Base-by-base conservation (phyloP, 352 stramenopile genomes). In the Pythium brassicae region DNA sequence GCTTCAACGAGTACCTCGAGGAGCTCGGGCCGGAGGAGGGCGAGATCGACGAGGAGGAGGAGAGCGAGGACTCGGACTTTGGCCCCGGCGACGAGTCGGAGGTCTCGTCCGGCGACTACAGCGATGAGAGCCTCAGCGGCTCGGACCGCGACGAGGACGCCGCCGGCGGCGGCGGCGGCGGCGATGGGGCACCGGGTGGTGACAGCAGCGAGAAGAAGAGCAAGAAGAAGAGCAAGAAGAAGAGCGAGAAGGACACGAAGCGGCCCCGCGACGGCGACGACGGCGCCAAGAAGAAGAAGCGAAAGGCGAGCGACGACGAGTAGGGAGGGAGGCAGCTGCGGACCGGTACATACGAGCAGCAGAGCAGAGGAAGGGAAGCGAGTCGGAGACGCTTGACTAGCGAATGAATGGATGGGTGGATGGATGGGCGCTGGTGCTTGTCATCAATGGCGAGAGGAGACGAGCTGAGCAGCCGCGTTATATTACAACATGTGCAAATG, bases 21-120 rank as follows among this genome's bases (percentile, higher is more conserved):
- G 78, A 84, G 44, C 64, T 93, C 8, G 81, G 76, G 0, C 76
- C 78, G 1, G 76, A 88, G 51, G 94, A 97, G 59, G 86, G 89
- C 53, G 93, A 97, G 66, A 87, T 90, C 43, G 86, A 97, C 54
- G 85, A 87, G 14, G 89, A 97, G 37, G 87, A 89, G 32, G 82
- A 91, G 39, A 81, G 83, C 29, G 91, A 97, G 49, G 93, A 98
- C 74, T 97, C 89, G 65, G 91, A 98, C 74, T 98, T 96, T 72
- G 92, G 95, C 12, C 78, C 82, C 15, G 84, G 81, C 19, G 89
- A 92, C 48, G 71, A 66, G 26, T 79, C 73, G 44, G 68, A 68
- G 26, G 75, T 69, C 34, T 83, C 75, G 20, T 79, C 71, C 22
- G 87, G 67, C 32, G 87, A 97, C 54, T 96, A 96, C 70, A 92